These are phyloP conservation scores for Amphicarpaea edgeworthii DNA, from an alignment of 306 rosid species.

Conservation along the genomic window DNA sequence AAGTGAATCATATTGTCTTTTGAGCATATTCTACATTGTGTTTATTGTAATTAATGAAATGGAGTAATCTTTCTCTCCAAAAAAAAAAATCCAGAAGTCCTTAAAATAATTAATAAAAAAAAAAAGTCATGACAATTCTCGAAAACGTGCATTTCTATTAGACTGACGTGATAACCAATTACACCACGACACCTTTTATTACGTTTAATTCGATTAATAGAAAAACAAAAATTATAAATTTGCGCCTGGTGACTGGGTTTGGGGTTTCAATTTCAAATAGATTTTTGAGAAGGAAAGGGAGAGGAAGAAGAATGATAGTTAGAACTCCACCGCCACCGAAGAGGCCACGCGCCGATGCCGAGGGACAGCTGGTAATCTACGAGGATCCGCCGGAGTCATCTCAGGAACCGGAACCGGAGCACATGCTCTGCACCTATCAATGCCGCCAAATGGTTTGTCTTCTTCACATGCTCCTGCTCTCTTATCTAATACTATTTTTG, in stretches of 20 bases:
- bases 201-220: too few relatives aligned
- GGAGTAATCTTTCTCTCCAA: too few relatives aligned
- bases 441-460: conserved; percentile 91
- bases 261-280: conserved; percentile 21
- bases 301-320: conserved; percentile 60
- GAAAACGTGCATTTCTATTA: too few relatives aligned
- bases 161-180: conserved; percentile 94
- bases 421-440: conserved; percentile 81
- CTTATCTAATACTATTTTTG: too few relatives aligned
- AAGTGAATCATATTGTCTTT: too few relatives aligned
- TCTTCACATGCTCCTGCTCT: too few relatives aligned
- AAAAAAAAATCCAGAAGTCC: too few relatives aligned
- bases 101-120: too few relatives aligned
- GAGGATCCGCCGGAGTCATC: conserved; percentile 62
- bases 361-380: conserved; percentile 70
- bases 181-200: conserved; percentile 56
- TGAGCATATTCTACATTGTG: too few relatives aligned
- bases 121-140: too few relatives aligned
- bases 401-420: conserved; percentile 48
- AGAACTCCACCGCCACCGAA: conserved; percentile 88
- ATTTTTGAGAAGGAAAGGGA: background rate
- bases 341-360: conserved; percentile 67
- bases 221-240: too few relatives aligned
- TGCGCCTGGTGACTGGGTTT: background rate
- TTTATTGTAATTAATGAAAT: too few relatives aligned